A percentile compares a stretch with the other conserved stretches of the same genome.
phyloP scores from a whole-genome alignment of 176 grass and related monocot genomes.

The Triticum urartu region DNA sequence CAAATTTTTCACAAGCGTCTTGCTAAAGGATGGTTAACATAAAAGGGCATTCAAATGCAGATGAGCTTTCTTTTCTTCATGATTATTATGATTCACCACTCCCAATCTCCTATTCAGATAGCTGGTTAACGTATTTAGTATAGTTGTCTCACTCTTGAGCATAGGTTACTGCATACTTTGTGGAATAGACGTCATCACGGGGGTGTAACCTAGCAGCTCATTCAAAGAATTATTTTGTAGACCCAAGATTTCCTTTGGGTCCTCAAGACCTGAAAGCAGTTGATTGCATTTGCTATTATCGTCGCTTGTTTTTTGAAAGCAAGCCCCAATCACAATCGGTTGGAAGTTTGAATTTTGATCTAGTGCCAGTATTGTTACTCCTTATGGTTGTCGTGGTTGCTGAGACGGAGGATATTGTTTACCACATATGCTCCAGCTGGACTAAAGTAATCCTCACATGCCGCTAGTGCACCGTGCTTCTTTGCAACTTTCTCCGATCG shows the following conservation, averaged over 20 bases:
- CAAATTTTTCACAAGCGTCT: not conserved
- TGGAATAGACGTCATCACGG: not conserved
- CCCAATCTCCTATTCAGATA: not conserved
- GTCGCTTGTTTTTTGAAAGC: too few species aligned
- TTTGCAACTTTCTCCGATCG: fast-evolving
- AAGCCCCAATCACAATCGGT: not conserved
- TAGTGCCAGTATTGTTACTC: not conserved
- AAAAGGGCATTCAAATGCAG: not conserved
- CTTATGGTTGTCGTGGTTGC: not conserved
- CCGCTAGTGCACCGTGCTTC: not conserved
- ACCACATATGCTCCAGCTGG: not conserved
- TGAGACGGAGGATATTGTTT: not conserved
- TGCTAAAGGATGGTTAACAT: not conserved
- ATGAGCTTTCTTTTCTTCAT: conserved; percentile 14
- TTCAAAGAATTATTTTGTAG: too few species aligned
- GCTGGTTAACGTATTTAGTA: not conserved
- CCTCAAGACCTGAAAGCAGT: too few species aligned
- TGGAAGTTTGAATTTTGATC: not conserved
- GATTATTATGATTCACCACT: conserved; percentile 8
- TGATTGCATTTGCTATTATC: too few species aligned
- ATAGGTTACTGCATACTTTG: not conserved
- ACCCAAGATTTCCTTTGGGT: too few species aligned
- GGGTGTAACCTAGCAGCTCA: too few species aligned
- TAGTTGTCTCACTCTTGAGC: not conserved
- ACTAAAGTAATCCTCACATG: not conserved